These are phyloP conservation scores for Tuctoria greenei DNA, from an alignment of 176 grass and related monocot species.

Conservation along the genomic window DNA sequence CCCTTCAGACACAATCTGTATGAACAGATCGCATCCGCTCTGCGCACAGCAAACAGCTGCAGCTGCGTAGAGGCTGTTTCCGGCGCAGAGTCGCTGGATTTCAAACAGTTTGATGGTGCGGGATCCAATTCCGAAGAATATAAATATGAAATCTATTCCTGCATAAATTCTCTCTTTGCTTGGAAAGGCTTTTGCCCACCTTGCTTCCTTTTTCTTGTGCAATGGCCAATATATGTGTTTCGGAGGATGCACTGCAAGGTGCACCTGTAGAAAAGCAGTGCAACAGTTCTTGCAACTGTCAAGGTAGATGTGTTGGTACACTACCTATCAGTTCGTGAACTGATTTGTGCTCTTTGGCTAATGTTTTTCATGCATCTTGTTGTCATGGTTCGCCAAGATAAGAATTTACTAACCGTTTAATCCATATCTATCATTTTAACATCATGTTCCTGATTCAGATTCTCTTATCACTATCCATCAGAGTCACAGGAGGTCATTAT, in stretches of 20 bases:
- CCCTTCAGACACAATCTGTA: no score
- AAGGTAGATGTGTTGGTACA: constrained; percentile 33
- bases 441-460: constrained; percentile 57
- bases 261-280: constrained; percentile 35
- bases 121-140: constrained; percentile 12
- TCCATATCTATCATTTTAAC: constrained; percentile 55
- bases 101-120: not conserved
- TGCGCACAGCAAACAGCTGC: no score
- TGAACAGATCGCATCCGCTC: no score
- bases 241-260: constrained; percentile 26
- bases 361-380: constrained; percentile 44
- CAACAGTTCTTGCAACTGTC: constrained; percentile 42
- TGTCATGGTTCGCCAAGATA: constrained; percentile 59
- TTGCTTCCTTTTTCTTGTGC: constrained; percentile 30
- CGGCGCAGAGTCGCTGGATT: no score
- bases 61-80: no score
- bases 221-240: constrained; percentile 3
- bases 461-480: constrained; percentile 49
- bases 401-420: constrained; percentile 53
- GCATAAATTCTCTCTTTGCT: constrained; percentile 32
- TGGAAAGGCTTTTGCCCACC: constrained; percentile 31
- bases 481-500: constrained; percentile 49
- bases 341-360: constrained; percentile 45
- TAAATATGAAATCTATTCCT: constrained; percentile 32
- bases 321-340: constrained; percentile 32